Conservation (phyloP, 2,329 filamentous ascomycete genomes). For the Chaetomium sp. region DNA sequence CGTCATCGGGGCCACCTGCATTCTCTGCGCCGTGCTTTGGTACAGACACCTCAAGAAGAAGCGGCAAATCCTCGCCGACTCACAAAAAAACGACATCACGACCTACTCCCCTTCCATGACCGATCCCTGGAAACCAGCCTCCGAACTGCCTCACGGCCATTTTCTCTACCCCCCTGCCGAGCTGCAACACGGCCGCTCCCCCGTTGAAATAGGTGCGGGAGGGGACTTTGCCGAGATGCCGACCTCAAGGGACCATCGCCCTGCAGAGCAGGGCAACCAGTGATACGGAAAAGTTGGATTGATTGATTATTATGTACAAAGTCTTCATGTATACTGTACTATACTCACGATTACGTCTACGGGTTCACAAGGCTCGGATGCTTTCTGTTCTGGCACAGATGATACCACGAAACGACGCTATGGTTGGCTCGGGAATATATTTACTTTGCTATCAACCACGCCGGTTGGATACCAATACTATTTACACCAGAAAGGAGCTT, state of each 20-base stretch:
- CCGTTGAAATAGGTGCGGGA: background rate
- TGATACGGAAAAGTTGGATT: background rate
- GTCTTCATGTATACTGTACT: background rate
- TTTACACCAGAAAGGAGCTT: background rate
- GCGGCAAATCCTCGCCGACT: background rate
- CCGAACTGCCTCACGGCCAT: background rate
- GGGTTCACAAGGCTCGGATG: too few relatives aligned
- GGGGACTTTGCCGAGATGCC: background rate
- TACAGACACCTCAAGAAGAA: constrained; percentile 11
- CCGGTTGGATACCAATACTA: background rate
- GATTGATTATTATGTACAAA: background rate
- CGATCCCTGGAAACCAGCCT: background rate
- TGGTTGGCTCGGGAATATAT: background rate
- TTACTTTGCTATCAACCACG: background rate
- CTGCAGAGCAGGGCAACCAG: background rate
- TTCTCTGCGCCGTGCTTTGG: constrained; percentile 8
- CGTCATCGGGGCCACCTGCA: background rate
- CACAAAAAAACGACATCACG: background rate
- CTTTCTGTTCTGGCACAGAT: too few relatives aligned
- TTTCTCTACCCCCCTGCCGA: background rate
- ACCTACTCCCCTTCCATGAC: background rate
- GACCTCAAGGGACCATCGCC: background rate
- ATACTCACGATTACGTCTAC: background rate
- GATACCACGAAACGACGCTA: background rate
- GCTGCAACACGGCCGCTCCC: background rate